These are phyloP conservation scores for Mycotypha africana DNA, from an alignment of 371 early-diverging fungal genomes.

Conservation along the genomic window DNA sequence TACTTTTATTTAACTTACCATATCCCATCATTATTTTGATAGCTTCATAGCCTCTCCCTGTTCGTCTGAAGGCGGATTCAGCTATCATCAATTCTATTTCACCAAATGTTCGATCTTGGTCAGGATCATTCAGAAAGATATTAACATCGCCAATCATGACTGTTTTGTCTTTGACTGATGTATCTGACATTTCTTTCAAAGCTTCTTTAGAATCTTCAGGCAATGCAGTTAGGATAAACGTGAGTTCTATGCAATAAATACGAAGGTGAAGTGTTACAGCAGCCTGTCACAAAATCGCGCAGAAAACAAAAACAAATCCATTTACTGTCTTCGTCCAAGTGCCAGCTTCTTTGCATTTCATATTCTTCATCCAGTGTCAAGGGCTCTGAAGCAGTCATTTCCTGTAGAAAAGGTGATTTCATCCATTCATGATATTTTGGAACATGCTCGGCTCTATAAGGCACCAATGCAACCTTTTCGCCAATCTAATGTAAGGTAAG, in stretches of 20 bases:
- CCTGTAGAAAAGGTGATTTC: conserved; percentile 83
- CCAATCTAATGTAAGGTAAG: too few relatives aligned
- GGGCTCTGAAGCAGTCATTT: conserved; percentile 94
- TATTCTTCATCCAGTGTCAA: conserved; percentile 88
- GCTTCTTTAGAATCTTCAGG: conserved; percentile 13
- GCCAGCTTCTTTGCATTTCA: conserved; percentile 91
- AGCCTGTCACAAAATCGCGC: not conserved
- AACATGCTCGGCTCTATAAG: conserved; percentile 84
- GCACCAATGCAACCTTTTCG: conserved; percentile 68
- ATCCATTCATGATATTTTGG: conserved; percentile 91
- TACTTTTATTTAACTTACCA: conserved; percentile 35
- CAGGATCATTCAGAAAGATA: conserved; percentile 80
- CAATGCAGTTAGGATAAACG: conserved; percentile 59
- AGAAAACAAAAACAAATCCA: not conserved
- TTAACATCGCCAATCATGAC: conserved; percentile 94
- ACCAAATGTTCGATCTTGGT: conserved; percentile 63
- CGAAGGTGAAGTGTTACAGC: not conserved
- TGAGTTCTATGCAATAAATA: conserved; percentile 46
- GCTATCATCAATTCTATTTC: conserved; percentile 96
- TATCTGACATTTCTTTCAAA: conserved; percentile 22
- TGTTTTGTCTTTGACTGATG: conserved; percentile 31
- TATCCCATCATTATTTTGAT: conserved; percentile 80
- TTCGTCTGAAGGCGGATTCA: conserved; percentile 58
- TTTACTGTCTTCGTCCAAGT: conserved; percentile 74
- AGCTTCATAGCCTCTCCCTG: conserved; percentile 70